Base-by-base conservation (phyloP, 164 flowering plant species). In the Berberis vulgaris region DNA sequence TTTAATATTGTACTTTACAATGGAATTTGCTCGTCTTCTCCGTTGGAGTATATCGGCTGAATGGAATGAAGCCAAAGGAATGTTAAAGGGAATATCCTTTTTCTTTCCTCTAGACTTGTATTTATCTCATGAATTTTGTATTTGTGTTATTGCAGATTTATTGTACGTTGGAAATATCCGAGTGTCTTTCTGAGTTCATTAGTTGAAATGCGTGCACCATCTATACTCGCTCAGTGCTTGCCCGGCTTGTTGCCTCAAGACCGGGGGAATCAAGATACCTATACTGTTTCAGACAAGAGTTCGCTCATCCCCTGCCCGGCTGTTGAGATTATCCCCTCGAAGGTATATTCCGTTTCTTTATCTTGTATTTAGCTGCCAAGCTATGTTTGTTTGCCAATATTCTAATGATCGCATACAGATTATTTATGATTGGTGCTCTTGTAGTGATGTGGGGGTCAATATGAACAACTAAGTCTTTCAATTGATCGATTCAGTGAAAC, bases 241-340 rank as follows among this genome's bases (percentile, higher is more conserved):
- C 90, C 94, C n/a, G 92, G 94, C 4, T 66, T 89, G 59, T 64
- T 76, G 72, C 81, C 86, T 42, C 82, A 79, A 44, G 94, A 87
- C 63, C 75, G 80, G 54, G 86, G 79, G 57, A 80, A 73, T 69
- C 84, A 78, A 5, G 62, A 83, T 69, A 59, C 82, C 43, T 71
- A 84, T 47, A 42, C 77, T 43, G 52, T 78, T 56, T 77, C 87
- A 0, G 96, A 89, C 39, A 85, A 75, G 62, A 93, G 84, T 76
- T n/a, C 69, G 55, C 77, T 81, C 64, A 73, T 82, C 6, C 75
- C 87, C 67, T 79, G 86, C 12, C 98, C 96, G 3, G 98, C 98
- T 12, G 96, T 91, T 45, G 98, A 91, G 79, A 82, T 91, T 75
- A 54, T 87, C 45, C 96, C 98, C 56, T 89, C 96, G 65, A 91